A percentile compares a stretch with the other conserved stretches of the same genome.
Conservation (phyloP, 169 alveolate species). For the Plasmodium billcollinsi region DNA sequence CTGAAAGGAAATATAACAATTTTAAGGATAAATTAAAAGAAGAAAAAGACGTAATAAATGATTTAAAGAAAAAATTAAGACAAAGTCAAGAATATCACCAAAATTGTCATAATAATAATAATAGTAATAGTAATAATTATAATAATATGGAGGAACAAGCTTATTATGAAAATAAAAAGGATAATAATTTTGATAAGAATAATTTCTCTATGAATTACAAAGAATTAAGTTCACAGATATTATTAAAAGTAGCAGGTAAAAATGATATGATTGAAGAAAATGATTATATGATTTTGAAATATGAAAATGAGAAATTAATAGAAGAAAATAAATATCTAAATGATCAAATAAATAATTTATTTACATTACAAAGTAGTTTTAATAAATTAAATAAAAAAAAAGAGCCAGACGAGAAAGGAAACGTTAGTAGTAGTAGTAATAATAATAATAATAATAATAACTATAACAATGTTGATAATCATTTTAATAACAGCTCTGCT, state of each 20-base stretch:
- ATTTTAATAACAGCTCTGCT: constrained; percentile 21
- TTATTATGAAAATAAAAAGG: not conserved
- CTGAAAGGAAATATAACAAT: constrained; percentile 39
- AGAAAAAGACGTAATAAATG: constrained; percentile 58
- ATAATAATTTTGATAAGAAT: not conserved
- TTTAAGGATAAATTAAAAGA: constrained; percentile 68
- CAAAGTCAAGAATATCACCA: constrained; percentile 33
- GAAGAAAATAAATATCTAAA: constrained; percentile 66
- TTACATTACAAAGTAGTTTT: constrained; percentile 19
- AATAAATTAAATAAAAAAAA: constrained; percentile 34
- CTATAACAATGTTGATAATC: not conserved
- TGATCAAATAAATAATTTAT: constrained; percentile 38
- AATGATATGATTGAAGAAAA: constrained; percentile 31
- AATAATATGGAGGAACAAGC: too few species aligned
- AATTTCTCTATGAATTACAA: constrained; percentile 23
- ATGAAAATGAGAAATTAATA: constrained; percentile 59
- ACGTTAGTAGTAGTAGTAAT: not conserved
- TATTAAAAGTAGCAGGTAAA: not conserved
- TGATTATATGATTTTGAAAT: constrained; percentile 20
- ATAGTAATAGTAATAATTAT: not conserved
- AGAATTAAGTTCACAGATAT: constrained; percentile 34
- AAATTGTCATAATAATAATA: not conserved
- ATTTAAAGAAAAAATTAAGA: constrained; percentile 65
- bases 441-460: not conserved
- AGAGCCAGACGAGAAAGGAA: constrained; percentile 8